phyloP scores from a whole-genome alignment of 2,329 filamentous ascomycete genomes.

The Metarhizium robertsii region DNA sequence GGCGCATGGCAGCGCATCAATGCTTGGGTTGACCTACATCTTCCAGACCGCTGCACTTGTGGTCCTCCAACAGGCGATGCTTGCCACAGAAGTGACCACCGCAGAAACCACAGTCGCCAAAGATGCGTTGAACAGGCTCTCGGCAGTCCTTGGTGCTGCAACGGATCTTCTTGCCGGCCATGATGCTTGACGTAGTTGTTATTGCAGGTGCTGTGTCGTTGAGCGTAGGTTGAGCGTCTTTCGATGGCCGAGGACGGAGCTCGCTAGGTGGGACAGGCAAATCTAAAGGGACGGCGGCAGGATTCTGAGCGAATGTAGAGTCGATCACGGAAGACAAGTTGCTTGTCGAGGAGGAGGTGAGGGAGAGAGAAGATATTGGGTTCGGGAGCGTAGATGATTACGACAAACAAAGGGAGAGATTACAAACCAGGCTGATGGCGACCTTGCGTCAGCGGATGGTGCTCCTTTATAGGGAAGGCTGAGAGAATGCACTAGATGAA shows the following conservation, averaged over 20 bases:
- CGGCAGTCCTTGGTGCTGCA: conserved; percentile 89
- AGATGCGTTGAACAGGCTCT: conserved; percentile 79
- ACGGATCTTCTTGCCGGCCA: conserved; percentile 68
- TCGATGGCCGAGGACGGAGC: not conserved
- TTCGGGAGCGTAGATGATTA: not conserved
- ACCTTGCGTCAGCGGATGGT: conserved; percentile 7
- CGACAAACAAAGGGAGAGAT: not conserved
- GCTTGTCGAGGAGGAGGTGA: conserved; percentile 7
- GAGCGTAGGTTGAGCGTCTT: not conserved
- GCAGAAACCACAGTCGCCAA: conserved; percentile 95
- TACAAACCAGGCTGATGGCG: conserved; percentile 4
- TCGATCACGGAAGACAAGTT: not conserved
- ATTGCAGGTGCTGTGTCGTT: not conserved
- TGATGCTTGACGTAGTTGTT: conserved; percentile 20
- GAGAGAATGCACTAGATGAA: conserved; percentile 2
- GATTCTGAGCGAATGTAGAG: not conserved
- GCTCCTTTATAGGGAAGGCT: conserved; percentile 6
- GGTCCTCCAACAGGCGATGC: conserved; percentile 87
- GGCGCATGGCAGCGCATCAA: not conserved
- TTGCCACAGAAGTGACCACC: conserved; percentile 89
- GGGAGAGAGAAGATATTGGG: not conserved
- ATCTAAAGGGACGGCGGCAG: not conserved
- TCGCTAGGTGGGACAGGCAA: not conserved
- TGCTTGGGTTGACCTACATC: conserved; percentile 47
- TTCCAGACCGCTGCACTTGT: conserved; percentile 87